Base-by-base conservation (phyloP, 352 stramenopile genomes). In the Aphanomyces euteiches region DNA sequence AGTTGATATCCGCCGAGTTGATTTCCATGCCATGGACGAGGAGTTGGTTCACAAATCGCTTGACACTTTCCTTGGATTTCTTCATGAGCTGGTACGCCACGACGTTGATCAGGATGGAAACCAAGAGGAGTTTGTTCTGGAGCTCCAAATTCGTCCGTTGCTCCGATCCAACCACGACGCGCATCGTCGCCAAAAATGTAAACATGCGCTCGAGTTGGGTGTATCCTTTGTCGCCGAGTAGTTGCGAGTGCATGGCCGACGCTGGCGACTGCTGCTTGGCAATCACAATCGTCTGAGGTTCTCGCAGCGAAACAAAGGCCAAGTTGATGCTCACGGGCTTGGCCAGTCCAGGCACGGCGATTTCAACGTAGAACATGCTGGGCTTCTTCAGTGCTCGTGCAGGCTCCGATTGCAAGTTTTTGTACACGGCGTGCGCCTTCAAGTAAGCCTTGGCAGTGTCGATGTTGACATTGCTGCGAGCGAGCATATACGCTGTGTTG, bases 201-300 rank as follows among this genome's bases (percentile, higher is more conserved):
- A 94, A 92, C 84, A 94, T 94, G 61, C 90, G 90, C 74, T 92
- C 78, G 5, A 94, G 79, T 64, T 92, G 85, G 72, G 88, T 90
- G 83, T 92, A 94, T n/a, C 87, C 86, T 60, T 94, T 94, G 74
- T 94, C 82, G 3, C 86, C 86, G 38, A 94, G 74, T 36, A 94
- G 69, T 54, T 90, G 83, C 1, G 75, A 79, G 69, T 92, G 85
- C 47, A 94, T 78, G 5, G 75, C 79, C 65, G 82, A 81, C 12
- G 75, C 60, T 40, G 66, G 69, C 38, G 15, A 13, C 38, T 54
- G 50, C n/a, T 68, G 67, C n/a, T 50, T 61, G 36, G 69, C 84
- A 76, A 94, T 90, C 13, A 84, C 79, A 64, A 94, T 92, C 74
- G 89, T 90, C 79, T 92, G 82, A 39, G 86, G 86, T 67, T 90